Base-by-base conservation (phyloP, 305 asterid species). In the Petunia hybrid region DNA sequence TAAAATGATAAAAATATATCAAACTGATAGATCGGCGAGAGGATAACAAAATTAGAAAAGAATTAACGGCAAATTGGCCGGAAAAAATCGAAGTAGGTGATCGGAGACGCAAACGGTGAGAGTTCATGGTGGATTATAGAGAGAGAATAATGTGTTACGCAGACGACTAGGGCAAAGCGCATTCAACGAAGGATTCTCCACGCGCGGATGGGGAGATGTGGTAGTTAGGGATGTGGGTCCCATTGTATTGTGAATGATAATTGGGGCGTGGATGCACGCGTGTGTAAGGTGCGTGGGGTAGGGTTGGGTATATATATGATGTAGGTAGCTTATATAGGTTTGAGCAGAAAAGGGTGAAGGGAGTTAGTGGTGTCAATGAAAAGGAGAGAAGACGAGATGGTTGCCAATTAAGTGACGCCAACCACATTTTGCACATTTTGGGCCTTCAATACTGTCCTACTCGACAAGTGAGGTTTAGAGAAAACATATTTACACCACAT, bases 141-240 rank as follows among this genome's bases (percentile, higher is more conserved):
- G 86, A 81, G 84, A 75, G 81, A 78, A 75, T 63, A 79, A 65
- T 41, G 82, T 12, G 84, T 60, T 77, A 22, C 84, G 83, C 79
- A 83, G 87, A 88, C 80, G 89, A 85, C 89, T 89, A 88, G 92
- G 91, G 92, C 90, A 84, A 85, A 82, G 82, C 79, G 84, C 87
- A 87, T 87, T 80, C 81, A 85, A 83, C 60, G 31, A 86, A 39
- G 40, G 78, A 84, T 78, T 80, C 79, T 55, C 41, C 88, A 87
- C 93, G 93, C 90, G 91, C 89, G 75, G 56, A 45, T 39, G 62
- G 77, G 39, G n/a, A 14, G 53, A 83, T 83, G 82, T 0, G 4
- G 13, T 8, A 45, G 39, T 6, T 53, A 56, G 1, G 22, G 3
- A 36, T 1, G 38, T 36, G 78, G 80, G 65, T 36, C 63, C 68